Evolutionary conservation across 2,329 filamentous ascomycete genomes (phyloP).

Genomic region (Exophiala oligosperma): DNA sequence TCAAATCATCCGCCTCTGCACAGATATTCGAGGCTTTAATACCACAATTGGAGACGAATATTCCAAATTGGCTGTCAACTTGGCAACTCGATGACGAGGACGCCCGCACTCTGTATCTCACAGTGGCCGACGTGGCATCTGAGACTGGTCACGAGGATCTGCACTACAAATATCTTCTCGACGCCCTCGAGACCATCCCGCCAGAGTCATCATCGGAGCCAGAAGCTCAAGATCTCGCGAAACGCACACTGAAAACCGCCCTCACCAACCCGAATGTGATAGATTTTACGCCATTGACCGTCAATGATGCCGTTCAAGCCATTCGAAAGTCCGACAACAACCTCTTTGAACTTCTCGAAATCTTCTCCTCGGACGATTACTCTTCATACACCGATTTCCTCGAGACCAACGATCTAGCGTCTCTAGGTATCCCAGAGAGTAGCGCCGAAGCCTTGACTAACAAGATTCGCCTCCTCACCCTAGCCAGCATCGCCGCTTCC

Average conservation of each 20-base stretch:
- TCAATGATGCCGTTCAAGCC: conserved; percentile 76
- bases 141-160: conserved; percentile 76
- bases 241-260: conserved; percentile 67
- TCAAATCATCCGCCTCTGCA: conserved; percentile 68
- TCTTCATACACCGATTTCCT: conserved; percentile 96
- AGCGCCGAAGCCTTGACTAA: conserved; percentile 76
- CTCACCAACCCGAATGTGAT: conserved; percentile 66
- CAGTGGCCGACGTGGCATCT: conserved; percentile 76
- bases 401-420: conserved; percentile 53
- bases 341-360: conserved; percentile 89
- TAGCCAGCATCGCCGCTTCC: conserved; percentile 83
- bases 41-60: conserved; percentile 72
- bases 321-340: conserved; percentile 80
- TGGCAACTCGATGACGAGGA: conserved; percentile 85
- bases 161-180: conserved; percentile 70
- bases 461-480: conserved; percentile 95
- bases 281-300: conserved; percentile 71
- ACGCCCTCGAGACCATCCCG: conserved; percentile 77
- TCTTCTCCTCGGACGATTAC: conserved; percentile 90
- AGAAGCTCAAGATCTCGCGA: conserved; percentile 59
- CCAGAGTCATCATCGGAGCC: conserved; percentile 50
- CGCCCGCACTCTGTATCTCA: conserved; percentile 78
- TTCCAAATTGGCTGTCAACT: conserved; percentile 76
- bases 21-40: conserved; percentile 80
- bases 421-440: conserved; percentile 78